Percentiles rank a stretch among this genome's conserved stretches.
phyloP scores from a whole-genome alignment of 805 yeast genomes.

The Diddensiella santjacobensis region DNA sequence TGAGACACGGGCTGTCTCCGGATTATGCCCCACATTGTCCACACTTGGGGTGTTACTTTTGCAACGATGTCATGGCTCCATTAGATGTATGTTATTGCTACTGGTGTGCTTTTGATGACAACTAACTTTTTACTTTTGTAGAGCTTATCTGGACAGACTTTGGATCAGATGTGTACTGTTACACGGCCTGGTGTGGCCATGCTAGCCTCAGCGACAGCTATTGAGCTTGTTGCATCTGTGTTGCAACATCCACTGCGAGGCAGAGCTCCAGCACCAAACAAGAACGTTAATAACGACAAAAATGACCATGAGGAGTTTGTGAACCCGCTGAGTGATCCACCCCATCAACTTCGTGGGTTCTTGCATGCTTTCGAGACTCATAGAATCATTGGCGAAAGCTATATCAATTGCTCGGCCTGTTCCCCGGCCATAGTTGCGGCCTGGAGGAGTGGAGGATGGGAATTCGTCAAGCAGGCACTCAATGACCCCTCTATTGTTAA shows the following conservation, averaged over 20 bases:
- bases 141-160: constrained; percentile 76
- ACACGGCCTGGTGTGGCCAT: constrained; percentile 95
- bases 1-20: constrained; percentile 75
- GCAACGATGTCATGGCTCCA: constrained; percentile 95
- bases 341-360: constrained; percentile 92
- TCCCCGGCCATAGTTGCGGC: constrained; percentile 54
- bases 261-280: constrained; percentile 36
- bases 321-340: constrained; percentile 56
- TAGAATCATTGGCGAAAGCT: constrained; percentile 68
- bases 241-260: constrained; percentile 61
- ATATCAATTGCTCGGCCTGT: constrained; percentile 83
- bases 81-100: constrained; percentile 8
- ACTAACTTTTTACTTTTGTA: constrained; percentile 41
- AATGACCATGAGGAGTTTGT: constrained; percentile 23
- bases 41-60: constrained; percentile 87
- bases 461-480: constrained; percentile 69
- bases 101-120: background rate
- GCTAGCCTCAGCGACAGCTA: constrained; percentile 75
- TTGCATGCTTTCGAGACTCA: constrained; percentile 60
- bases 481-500: constrained; percentile 66
- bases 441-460: constrained; percentile 64
- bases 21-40: constrained; percentile 6
- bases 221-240: constrained; percentile 71
- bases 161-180: constrained; percentile 98
- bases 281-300: constrained; percentile 20